Evolutionary conservation across 2,329 filamentous ascomycete genomes (phyloP), one percentile per base, ranked within the genome.

Genomic region (Cercospora canescens): DNA sequence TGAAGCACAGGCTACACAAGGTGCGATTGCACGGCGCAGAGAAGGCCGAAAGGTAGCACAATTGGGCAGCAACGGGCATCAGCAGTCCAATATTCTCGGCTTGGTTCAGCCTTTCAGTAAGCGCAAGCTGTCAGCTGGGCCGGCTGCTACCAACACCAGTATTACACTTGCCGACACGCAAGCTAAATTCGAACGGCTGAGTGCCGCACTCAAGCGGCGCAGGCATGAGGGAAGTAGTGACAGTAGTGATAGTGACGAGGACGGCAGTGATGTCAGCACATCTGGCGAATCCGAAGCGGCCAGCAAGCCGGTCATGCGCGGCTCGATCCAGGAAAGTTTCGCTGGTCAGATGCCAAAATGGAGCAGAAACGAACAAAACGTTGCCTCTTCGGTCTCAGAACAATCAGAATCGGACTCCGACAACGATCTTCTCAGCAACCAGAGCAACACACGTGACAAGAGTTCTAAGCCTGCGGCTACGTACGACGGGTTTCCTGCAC

Each of bases 281-380:
- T 65, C 67, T 16, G 64, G 60, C 6, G 35, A 56, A 6, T 58
- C 63, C 24, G 30, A 4, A 28, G 8, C 24, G 16, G 41, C 39
- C 30, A 18, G 32, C 11, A 61, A 64, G 34, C 57, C 54, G 1
- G 12, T 9, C 0, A 18, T 62, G 12, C 56, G 57, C 11, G 67
- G 67, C n/a, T 69, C 67, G 18, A 45, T 67, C 37, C 52, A 59
- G 5, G 65, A 69, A 39, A 67, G 65, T 54, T 66, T 65, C 37
- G 63, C 61, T 41, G 32, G 26, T 28, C 54, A n/a, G 12, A 50
- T 35, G 30, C 26, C 28, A 28, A 59, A 5, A 5, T 24, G 4
- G 11, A n/a, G 35, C 18, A 26, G 28, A 16, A 28, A 35, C 12
- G 62, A 59, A 24, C 39, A 16, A 6, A 9, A 37, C 4, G 26